Conservation (phyloP, 2,329 filamentous ascomycete species). For the Calonectria henricotiae region DNA sequence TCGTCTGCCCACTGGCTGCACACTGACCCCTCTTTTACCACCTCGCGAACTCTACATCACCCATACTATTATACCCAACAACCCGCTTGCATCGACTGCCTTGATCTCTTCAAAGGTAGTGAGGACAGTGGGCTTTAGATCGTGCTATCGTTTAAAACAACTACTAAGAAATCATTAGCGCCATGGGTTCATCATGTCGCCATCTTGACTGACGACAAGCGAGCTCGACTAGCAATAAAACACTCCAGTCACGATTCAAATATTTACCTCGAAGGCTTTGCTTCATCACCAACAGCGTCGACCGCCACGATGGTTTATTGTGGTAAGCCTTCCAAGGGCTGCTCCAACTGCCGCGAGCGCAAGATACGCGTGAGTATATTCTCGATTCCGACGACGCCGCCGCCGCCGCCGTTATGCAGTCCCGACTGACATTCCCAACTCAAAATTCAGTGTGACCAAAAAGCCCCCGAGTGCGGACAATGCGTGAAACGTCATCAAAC, state of each 20-base stretch:
- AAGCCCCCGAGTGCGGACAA: conserved; percentile 68
- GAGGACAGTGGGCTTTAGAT: not conserved
- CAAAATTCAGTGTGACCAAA: conserved; percentile 67
- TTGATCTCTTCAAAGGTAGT: not conserved
- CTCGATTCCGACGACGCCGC: conserved; percentile 17
- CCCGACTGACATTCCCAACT: conserved; percentile 33
- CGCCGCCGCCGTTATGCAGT: not conserved
- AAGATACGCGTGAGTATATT: conserved; percentile 69
- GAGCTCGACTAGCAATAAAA: conserved; percentile 31
- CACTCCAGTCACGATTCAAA: conserved; percentile 24
- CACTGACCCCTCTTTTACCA: conserved; percentile 4
- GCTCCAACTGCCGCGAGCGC: conserved; percentile 70
- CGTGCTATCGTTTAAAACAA: conserved; percentile 7
- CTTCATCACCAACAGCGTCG: conserved; percentile 4
- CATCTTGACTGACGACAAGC: conserved; percentile 39
- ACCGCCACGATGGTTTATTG: conserved; percentile 70
- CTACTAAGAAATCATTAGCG: conserved; percentile 3
- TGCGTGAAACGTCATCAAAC: conserved; percentile 68
- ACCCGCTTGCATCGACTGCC: not conserved
- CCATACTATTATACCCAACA: not conserved
- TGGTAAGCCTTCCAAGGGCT: conserved; percentile 72
- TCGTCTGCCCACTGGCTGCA: not conserved
- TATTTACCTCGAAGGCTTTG: conserved; percentile 23
- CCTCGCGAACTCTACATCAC: not conserved
- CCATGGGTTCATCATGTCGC: conserved; percentile 44